Base-by-base conservation (phyloP, 257 asterid species). In the Primulina eburnea region DNA sequence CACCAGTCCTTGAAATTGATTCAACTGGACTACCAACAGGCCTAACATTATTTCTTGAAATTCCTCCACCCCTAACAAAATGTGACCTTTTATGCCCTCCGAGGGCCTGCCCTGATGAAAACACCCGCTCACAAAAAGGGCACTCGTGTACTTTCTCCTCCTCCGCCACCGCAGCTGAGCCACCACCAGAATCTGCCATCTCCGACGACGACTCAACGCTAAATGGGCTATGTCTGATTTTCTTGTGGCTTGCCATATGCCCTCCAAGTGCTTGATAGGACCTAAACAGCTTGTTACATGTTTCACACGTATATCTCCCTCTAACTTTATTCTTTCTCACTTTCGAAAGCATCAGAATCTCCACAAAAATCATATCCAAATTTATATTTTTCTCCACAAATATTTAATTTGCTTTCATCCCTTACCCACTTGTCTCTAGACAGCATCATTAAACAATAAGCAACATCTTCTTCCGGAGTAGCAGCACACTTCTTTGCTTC, bases 181-280 rank as follows among this genome's bases (percentile, higher is more conserved):
- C 63, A 20, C 61, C 40, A 0, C 24, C 65, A 7, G 7, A 57
- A 32, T 74, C 76, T 32, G 28, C 58, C 32, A 8, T 56, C 72
- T 37, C 55, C 26, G n/a, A 50, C 57, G 65, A 10, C 55, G 68
- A 30, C 62, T 50, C 28, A 8, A 55, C 32, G 47, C 55, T 69
- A 67, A 60, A 37, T 16, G 56, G 56, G 56, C 20, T 14, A 16
- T 16, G 18, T 55, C 80, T 83, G 72, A 76, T 63, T 81, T 89
- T 90, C 81, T 83, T 90, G 88, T 92, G 98, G 82, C 96, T 92
- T 16, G 98, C 94, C 77, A 95, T 79, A 75, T 92, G 98, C 6
- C 98, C 98, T 16, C 98, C 98, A 7, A 92, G 82, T 4, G 98
- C 98, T 65, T 92, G 98, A 74, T 92, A 92, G 6, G 98, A 92